phyloP scores from a whole-genome alignment of 2,329 filamentous ascomycete species.

The Chaetothyriales sp. region DNA sequence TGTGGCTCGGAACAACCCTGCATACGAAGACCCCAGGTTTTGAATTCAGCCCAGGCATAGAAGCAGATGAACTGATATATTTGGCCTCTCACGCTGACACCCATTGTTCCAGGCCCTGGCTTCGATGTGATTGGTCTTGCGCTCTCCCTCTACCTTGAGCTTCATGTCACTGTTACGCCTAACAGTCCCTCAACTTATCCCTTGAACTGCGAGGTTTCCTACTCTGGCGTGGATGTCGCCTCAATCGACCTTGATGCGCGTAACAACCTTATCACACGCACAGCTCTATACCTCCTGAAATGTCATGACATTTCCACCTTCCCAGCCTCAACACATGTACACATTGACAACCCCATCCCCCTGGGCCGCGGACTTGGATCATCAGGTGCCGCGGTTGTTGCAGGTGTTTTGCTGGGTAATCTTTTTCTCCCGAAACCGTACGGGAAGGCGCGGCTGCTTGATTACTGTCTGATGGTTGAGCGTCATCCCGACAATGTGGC shows the following conservation, averaged over 20 bases:
- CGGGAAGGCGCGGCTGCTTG: slow-evolving; percentile 62
- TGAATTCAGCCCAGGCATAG: slow-evolving; percentile 1
- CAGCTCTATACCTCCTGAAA: slow-evolving; percentile 83
- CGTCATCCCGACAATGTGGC: slow-evolving; percentile 90
- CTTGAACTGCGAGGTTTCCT: slow-evolving; percentile 71
- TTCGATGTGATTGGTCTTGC: slow-evolving; percentile 95
- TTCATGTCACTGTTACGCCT: slow-evolving; percentile 54
- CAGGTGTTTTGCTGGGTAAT: slow-evolving; percentile 83
- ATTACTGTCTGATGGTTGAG: slow-evolving; percentile 89
- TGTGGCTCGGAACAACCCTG: neutral
- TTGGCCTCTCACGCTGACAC: neutral
- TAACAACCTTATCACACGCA: slow-evolving; percentile 82
- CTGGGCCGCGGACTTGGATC: slow-evolving; percentile 86
- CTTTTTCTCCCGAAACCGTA: slow-evolving; percentile 49
- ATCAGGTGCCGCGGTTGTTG: slow-evolving; percentile 87
- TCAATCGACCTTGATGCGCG: slow-evolving; percentile 73
- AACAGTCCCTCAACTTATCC: slow-evolving; percentile 20
- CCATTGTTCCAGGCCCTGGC: slow-evolving; percentile 45
- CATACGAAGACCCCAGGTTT: neutral
- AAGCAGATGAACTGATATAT: neutral
- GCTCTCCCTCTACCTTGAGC: slow-evolving; percentile 82
- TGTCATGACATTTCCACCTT: slow-evolving; percentile 80
- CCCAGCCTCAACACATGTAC: slow-evolving; percentile 72
- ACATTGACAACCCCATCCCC: slow-evolving; percentile 91
- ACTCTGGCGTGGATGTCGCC: slow-evolving; percentile 61